A percentile compares a stretch with the other conserved stretches of the same genome.
These are phyloP conservation scores for Gnomoniopsis sp. DNA, from an alignment of 2,329 filamentous ascomycete genomes.

Conservation along the genomic window DNA sequence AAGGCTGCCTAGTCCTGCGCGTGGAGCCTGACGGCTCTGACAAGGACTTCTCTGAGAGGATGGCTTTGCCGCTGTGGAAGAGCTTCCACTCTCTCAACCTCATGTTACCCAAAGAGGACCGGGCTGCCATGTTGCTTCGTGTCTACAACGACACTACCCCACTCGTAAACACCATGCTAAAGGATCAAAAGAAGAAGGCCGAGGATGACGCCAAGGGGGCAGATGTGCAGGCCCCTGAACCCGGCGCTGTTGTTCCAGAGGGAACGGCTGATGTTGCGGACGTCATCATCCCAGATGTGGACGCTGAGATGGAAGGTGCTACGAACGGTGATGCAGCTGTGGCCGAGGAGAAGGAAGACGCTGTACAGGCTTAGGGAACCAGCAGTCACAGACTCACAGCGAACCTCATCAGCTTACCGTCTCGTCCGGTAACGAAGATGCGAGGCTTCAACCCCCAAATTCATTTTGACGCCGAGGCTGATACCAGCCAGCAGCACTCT, in stretches of 20 bases:
- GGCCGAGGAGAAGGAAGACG: constrained; percentile 6
- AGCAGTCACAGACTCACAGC: background rate
- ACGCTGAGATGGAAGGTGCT: background rate
- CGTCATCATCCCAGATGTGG: background rate
- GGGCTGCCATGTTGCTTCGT: constrained; percentile 84
- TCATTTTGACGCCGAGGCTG: background rate
- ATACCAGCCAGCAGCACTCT: background rate
- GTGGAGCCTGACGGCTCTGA: constrained; percentile 71
- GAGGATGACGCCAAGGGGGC: constrained; percentile 31
- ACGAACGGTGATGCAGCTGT: background rate
- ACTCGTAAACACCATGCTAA: constrained; percentile 66
- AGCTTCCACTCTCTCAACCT: constrained; percentile 89
- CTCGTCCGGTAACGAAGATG: background rate
- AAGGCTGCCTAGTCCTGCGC: constrained; percentile 89
- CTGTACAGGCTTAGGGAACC: background rate
- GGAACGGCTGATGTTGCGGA: background rate
- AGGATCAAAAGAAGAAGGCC: constrained; percentile 43
- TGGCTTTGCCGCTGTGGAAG: constrained; percentile 92
- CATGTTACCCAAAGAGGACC: constrained; percentile 97
- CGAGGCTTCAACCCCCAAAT: background rate
- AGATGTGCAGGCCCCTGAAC: constrained; percentile 21
- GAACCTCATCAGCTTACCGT: background rate
- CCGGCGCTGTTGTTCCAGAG: background rate
- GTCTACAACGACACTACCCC: constrained; percentile 88
- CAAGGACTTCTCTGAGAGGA: constrained; percentile 63